Percentiles rank a stretch among this genome's conserved stretches.
These are phyloP conservation scores for Candida sithepensis DNA, from an alignment of 805 yeast species.

Conservation along the genomic window DNA sequence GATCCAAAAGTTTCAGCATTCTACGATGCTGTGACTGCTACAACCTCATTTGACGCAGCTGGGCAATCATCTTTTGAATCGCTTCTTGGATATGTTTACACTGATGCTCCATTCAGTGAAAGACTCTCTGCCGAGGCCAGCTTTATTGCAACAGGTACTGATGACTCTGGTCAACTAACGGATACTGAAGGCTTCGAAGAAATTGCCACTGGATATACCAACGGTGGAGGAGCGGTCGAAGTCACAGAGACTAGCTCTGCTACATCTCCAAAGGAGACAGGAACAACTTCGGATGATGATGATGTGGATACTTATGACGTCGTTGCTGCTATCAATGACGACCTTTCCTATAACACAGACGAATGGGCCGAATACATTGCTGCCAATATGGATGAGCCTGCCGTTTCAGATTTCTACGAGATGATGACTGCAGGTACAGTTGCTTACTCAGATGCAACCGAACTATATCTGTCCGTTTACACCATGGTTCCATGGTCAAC, in stretches of 20 bases:
- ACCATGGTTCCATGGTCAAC: neutral
- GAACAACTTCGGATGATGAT: constrained; percentile 5
- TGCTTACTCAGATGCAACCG: neutral
- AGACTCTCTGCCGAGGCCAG: constrained; percentile 11
- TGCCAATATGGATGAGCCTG: neutral
- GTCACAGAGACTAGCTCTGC: too few species aligned
- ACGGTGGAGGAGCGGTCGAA: too few species aligned
- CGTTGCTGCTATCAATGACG: neutral
- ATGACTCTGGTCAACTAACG: too few species aligned
- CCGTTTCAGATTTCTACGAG: too few species aligned
- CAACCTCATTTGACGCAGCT: neutral
- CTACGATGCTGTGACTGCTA: neutral
- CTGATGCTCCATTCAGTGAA: constrained; percentile 12
- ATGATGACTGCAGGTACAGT: neutral
- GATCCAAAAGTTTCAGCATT: neutral
- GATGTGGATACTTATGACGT: neutral
- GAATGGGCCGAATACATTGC: neutral
- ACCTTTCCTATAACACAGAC: neutral
- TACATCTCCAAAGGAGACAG: too few species aligned
- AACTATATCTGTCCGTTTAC: neutral
- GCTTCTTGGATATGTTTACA: constrained; percentile 11
- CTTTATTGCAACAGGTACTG: constrained; percentile 8
- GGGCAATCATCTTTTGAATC: neutral
- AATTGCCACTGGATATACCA: too few species aligned
- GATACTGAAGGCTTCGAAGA: too few species aligned